Base-by-base conservation (phyloP, 2,329 filamentous ascomycete species). In the Rosellinia necatrix region DNA sequence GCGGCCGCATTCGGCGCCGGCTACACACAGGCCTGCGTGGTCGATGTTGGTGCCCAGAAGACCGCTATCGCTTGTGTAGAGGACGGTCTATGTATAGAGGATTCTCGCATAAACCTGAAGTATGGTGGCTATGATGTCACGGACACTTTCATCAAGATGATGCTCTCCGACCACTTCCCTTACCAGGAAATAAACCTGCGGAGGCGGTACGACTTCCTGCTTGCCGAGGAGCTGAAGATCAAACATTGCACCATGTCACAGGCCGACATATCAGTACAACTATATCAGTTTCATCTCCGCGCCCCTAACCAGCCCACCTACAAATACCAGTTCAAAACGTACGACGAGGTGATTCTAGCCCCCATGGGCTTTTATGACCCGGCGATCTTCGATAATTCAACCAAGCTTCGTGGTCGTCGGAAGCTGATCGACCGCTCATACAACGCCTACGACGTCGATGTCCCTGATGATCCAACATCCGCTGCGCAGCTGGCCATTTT, bases 11-110 rank as follows among this genome's bases (percentile, higher is more conserved):
- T 96, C 71, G 94, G 94, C 10, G 94, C 93, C 3, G 94, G 94
- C 6, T 97, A 96, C 69, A 96, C 92, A 1, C 91, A 90, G 60
- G 90, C 91, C 17, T 99, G 94, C 66, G 92, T 99, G 53, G 92
- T 99, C 9, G 94, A 99, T 70, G 89, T 99, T 53, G 94, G 94
- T 10, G 93, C 94, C 1, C 92, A 97, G 71, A 99, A 99, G 80
- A 97, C 94, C 1, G 96, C 94, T 0, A 89, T 99, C 27, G 93
- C 92, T 60, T 99, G 94, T 65, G 92, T 99, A 9, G 94, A 99
- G 67, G 94, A 99, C 72, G 94, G 94, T 2, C 89, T 99, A 74
- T 92, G 91, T 68, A 83, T 96, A 22, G 94, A 97, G 62, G 93
- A 97, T 70, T 99, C 94, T 13, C 86, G 94, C 13, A 85, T 99